Percentiles rank a stretch among this genome's conserved stretches.
Conservation (phyloP, 495 filamentous ascomycete species). For the Penicillium salamii region DNA sequence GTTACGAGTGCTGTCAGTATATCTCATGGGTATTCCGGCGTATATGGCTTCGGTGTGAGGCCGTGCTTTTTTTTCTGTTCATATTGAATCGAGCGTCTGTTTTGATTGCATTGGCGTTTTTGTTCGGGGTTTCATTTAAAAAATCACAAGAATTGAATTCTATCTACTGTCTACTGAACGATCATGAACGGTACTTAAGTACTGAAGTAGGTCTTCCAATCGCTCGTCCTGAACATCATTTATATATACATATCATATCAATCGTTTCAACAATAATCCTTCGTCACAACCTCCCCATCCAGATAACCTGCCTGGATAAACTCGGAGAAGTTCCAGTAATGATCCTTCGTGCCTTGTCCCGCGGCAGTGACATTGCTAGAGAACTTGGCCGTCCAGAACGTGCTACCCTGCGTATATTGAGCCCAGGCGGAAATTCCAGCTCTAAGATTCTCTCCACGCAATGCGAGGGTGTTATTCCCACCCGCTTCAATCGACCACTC, state of each 20-base stretch:
- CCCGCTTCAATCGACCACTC: slow-evolving; percentile 30
- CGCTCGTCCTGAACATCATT: not conserved
- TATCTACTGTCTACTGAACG: not conserved
- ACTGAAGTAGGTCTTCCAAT: not conserved
- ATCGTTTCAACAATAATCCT: slow-evolving; percentile 1
- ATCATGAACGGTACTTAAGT: too few relatives aligned
- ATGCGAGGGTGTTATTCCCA: slow-evolving; percentile 17
- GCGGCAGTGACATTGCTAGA: slow-evolving; percentile 17
- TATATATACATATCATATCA: not conserved
- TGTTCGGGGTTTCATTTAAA: not conserved
- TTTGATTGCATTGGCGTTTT: slow-evolving; percentile 8
- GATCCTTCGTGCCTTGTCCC: slow-evolving; percentile 20
- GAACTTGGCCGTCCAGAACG: slow-evolving; percentile 29
- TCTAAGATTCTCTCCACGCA: slow-evolving; percentile 24
- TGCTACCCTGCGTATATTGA: slow-evolving; percentile 21
- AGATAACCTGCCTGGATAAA: slow-evolving; percentile 15
- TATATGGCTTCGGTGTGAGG: slow-evolving; percentile 2
- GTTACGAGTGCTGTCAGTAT: not conserved
- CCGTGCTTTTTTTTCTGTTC: not conserved
- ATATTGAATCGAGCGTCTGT: not conserved
- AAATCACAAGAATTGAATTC: slow-evolving; percentile 4
- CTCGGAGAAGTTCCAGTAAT: slow-evolving; percentile 28
- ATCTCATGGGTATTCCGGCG: not conserved
- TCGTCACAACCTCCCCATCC: not conserved
- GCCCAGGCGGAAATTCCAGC: slow-evolving; percentile 19